These are phyloP conservation scores for Lolium multiflorum DNA, from an alignment of 176 grass and related monocot species.

Conservation along the genomic window DNA sequence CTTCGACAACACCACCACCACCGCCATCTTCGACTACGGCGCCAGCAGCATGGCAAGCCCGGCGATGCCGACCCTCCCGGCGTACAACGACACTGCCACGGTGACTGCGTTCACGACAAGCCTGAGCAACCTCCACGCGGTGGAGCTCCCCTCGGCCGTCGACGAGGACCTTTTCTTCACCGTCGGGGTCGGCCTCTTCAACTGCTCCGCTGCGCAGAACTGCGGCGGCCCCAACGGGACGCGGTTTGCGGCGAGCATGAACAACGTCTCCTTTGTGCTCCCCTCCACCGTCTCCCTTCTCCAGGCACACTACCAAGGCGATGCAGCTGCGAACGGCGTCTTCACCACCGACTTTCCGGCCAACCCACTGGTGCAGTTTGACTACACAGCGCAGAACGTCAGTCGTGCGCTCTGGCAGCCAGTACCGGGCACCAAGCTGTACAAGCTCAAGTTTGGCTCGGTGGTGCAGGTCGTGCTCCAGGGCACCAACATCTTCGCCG, in stretches of 20 bases:
- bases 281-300: conserved; percentile 74
- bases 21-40: conserved; percentile 84
- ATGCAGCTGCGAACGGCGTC: conserved; percentile 27
- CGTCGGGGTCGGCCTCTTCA: conserved; percentile 74
- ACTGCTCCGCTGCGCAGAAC: conserved; percentile 51
- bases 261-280: conserved; percentile 90
- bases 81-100: conserved; percentile 80
- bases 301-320: conserved; percentile 63
- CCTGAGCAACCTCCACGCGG: conserved; percentile 52
- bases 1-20: conserved; percentile 94
- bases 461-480: conserved; percentile 87
- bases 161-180: conserved; percentile 96
- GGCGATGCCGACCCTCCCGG: conserved; percentile 65
- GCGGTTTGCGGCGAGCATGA: conserved; percentile 85
- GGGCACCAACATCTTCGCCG: conserved; percentile 88
- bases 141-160: conserved; percentile 48
- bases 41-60: background rate
- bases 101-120: conserved; percentile 61
- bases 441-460: conserved; percentile 76
- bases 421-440: conserved; percentile 63
- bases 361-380: conserved; percentile 69
- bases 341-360: conserved; percentile 85
- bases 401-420: conserved; percentile 82
- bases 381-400: conserved; percentile 85
- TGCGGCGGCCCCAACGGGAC: conserved; percentile 84